Base-by-base conservation (phyloP, 2,329 filamentous ascomycete species). In the Mollisia scopiformis region DNA sequence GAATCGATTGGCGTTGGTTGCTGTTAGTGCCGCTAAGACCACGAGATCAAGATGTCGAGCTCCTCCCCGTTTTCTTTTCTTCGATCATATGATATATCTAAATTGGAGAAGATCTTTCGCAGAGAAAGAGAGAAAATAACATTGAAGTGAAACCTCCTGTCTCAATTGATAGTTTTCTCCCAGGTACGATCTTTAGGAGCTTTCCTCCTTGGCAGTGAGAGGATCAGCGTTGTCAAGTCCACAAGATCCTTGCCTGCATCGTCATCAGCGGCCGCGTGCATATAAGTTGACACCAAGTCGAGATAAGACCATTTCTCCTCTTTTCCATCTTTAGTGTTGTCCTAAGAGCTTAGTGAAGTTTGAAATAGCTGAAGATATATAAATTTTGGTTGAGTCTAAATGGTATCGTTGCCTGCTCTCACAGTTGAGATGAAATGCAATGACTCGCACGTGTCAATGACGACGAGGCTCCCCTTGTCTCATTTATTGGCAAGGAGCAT, bases 201-300 rank as follows among this genome's bases (percentile, higher is more conserved):
- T 47, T 27, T 47, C 43, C 11, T 47, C 21, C 43, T 27, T 47
- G 43, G 43, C 43, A 23, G 23, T 11, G 11, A 11, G 11, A 11
- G 37, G 7, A 39, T 46, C 41, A 25, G 10, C 41, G 23, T 27
- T 46, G 43, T 47, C 21, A 27, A 14, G 23, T 28, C 43, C 11
- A 6, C 10, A 19, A 21, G 43, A 47, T 27, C 43, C 21, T 21
- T n/a, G 39, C n/a, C 39, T 47, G 23, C 23, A 28, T 6, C 43
- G 43, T 47, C 43, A 47, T 27, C 25, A 47, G 43, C 43, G 43
- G 43, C 43, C 43, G 43, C 43, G n/a, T 47, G 43, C 43, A 47
- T n/a, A 43, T 43, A 19, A 23, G n/a, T n/a, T 43, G 39, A 43
- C 39, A 43, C 39, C 39, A 43, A 21, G n/a, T n/a, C 39, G 39